Percentiles rank a stretch among this genome's conserved stretches.
Conservation (phyloP, 495 filamentous ascomycete species). For the Astrothelium subdiscretum region DNA sequence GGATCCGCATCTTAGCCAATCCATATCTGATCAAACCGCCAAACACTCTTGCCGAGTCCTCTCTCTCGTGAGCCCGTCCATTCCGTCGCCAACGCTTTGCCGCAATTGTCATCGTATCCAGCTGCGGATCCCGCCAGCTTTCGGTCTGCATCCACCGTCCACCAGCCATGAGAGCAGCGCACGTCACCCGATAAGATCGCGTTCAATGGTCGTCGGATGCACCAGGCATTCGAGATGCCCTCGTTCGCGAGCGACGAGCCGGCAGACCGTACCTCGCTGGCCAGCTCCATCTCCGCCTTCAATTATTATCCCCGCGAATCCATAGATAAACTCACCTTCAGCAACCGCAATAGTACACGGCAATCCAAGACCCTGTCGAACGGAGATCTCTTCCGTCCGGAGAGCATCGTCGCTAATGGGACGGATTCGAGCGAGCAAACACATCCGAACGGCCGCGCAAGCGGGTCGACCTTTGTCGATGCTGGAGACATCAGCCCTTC, state of each 20-base stretch:
- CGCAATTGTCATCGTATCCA: neutral
- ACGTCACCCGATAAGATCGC: neutral
- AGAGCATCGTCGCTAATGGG: conserved; percentile 4
- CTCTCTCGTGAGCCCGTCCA: neutral
- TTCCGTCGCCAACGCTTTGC: neutral
- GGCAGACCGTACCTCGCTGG: conserved; percentile 27
- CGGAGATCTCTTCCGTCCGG: conserved; percentile 7
- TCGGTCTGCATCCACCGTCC: neutral
- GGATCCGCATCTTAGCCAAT: neutral
- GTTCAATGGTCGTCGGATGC: conserved; percentile 4
- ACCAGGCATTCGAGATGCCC: conserved; percentile 35
- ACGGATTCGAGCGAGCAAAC: conserved; percentile 25
- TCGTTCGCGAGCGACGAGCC: conserved; percentile 43
- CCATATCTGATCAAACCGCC: neutral
- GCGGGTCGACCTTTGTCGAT: conserved; percentile 28
- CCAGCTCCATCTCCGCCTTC: conserved; percentile 27
- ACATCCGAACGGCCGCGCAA: conserved; percentile 35
- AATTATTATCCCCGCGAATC: conserved; percentile 26
- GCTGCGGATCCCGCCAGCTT: neutral
- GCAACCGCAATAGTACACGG: conserved; percentile 13
- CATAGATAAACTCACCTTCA: conserved; percentile 18
- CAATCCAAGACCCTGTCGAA: conserved; percentile 9
- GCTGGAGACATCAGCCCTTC: conserved; percentile 24
- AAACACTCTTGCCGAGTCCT: neutral
- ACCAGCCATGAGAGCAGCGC: neutral